A percentile compares a stretch with the other conserved stretches of the same genome.
phyloP scores from a whole-genome alignment of 768 basidiomycete species.

The Suillus luteus region DNA sequence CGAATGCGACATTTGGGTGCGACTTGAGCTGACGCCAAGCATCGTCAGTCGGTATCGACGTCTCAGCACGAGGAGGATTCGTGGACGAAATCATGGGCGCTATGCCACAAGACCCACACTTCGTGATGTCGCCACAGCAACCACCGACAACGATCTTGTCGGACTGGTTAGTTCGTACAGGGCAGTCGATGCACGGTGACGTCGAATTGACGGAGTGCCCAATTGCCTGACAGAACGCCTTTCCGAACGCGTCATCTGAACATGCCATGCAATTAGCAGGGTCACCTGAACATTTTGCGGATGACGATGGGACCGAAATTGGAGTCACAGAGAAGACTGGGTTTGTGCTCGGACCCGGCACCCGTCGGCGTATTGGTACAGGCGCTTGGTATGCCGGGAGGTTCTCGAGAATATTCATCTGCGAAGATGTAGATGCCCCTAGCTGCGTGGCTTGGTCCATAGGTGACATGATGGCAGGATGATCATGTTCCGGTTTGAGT shows the following conservation, averaged over 20 bases:
- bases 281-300: constrained; percentile 74
- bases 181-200: constrained; percentile 57
- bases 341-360: constrained; percentile 39
- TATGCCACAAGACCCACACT: constrained; percentile 34
- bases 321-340: constrained; percentile 57
- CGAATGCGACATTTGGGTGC: constrained; percentile 86
- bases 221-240: constrained; percentile 84
- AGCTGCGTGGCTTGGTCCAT: constrained; percentile 31
- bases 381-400: constrained; percentile 80
- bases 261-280: constrained; percentile 86
- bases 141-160: constrained; percentile 31
- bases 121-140: constrained; percentile 41
- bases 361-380: constrained; percentile 72
- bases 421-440: constrained; percentile 29
- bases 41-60: constrained; percentile 75
- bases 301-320: constrained; percentile 31
- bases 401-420: constrained; percentile 70
- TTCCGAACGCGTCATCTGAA: constrained; percentile 82
- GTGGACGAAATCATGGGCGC: constrained; percentile 32
- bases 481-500: constrained; percentile 19
- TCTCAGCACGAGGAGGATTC: constrained; percentile 28
- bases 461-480: constrained; percentile 19
- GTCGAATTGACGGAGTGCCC: constrained; percentile 57
- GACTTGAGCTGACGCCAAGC: constrained; percentile 85
- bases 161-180: constrained; percentile 36